Evolutionary conservation across 129 eudicot genomes (phyloP), one percentile per base, ranked within the genome.

Genomic region (Erigeron canadensis): DNA sequence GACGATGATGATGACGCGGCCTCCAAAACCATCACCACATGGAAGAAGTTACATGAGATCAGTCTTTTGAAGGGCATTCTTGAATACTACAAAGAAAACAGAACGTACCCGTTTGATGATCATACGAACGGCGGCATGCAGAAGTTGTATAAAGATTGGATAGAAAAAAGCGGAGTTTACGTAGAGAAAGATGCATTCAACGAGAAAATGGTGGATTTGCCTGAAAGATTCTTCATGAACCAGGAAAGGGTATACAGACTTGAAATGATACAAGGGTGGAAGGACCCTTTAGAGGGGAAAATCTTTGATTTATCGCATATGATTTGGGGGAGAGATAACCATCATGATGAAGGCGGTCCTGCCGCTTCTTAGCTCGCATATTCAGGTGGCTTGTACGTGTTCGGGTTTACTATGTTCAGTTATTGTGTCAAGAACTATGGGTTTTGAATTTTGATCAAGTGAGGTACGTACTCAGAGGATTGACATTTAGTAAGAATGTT

Each of bases 31-130:
- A 70, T 70, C 40, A 55, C 15, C 41, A 0, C 39, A 19, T 70
- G 75, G 75, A 41, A 23, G 39, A 70, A 70, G 42, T 70, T 41
- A 40, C 75, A 70, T 12, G 75, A 70, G 75, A 70, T 70, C 40
- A 41, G 19, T 70, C 40, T 70, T 56, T 70, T 70, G 65, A 40
- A 55, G 9, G 23, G 64, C 41, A 40, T 70, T 55, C 40, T 59
- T 59, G 65, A 59, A 10, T 59, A 22, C 7, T 10, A 28, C 18
- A 12, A 59, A 23, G 15, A 59, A 34, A 22, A 59, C 34, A 10
- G 6, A 5, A 59, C 40, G 42, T 23, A 59, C 43, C 65, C 65
- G 12, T 59, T 23, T 59, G 16, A 59, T 59, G 13, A n/a, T n/a
- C n/a, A 59, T 23, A 10, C 65, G 5, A 59, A 34, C 65, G 15